Conservation (phyloP, 2,329 filamentous ascomycete genomes). For the Neurospora sp. region DNA sequence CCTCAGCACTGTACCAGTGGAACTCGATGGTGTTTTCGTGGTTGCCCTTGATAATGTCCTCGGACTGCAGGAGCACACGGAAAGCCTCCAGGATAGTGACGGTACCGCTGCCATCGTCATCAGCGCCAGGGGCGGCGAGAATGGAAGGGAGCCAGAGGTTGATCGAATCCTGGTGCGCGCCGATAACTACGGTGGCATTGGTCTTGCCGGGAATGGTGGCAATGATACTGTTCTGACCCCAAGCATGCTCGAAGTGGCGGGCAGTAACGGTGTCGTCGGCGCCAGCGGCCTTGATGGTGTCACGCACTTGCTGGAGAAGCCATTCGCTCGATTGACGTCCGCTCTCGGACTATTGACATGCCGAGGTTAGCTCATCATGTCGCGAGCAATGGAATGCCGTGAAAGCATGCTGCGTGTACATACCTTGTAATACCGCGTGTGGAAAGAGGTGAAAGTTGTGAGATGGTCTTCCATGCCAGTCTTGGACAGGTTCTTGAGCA, state of each 20-base stretch:
- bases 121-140: conserved; percentile 81
- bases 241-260: conserved; percentile 67
- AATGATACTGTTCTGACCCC: conserved; percentile 87
- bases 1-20: conserved; percentile 91
- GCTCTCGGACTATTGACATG: conserved; percentile 53
- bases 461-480: conserved; percentile 68
- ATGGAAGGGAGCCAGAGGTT: conserved; percentile 83
- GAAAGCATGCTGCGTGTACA: not conserved
- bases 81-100: conserved; percentile 93
- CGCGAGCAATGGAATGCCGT: conserved; percentile 52
- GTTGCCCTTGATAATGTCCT: conserved; percentile 60
- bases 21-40: conserved; percentile 86
- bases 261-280: conserved; percentile 60
- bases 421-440: conserved; percentile 66
- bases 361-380: conserved; percentile 50
- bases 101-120: conserved; percentile 87
- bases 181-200: conserved; percentile 77
- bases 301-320: conserved; percentile 66
- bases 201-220: conserved; percentile 81
- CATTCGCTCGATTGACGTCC: conserved; percentile 81
- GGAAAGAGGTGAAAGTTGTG: conserved; percentile 67
- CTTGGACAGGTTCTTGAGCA: conserved; percentile 64
- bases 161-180: conserved; percentile 91
- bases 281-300: conserved; percentile 61
- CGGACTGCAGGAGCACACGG: conserved; percentile 65